Conservation (phyloP, 2,329 filamentous ascomycete genomes). For the Colletotrichum destructivum region DNA sequence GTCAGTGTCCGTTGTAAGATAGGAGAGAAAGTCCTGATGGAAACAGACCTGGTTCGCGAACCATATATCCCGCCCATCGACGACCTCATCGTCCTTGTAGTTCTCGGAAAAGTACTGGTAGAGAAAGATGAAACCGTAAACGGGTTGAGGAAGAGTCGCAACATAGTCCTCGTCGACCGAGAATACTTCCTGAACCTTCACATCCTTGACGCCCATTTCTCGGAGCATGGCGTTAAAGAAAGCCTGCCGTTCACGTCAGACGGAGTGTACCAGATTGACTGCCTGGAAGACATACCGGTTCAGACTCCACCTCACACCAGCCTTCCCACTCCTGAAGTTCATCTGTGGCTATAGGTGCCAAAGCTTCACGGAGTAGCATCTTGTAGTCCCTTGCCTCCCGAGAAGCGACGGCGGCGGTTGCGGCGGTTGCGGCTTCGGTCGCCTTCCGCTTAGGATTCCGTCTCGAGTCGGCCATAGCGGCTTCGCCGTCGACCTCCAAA, state of each 20-base stretch:
- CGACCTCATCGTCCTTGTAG: constrained; percentile 65
- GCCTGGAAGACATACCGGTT: constrained; percentile 74
- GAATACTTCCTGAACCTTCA: constrained; percentile 84
- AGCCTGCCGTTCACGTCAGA: constrained; percentile 62
- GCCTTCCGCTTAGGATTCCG: constrained; percentile 64
- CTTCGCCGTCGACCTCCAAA: constrained; percentile 9
- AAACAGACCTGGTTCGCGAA: constrained; percentile 87
- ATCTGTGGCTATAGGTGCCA: constrained; percentile 63
- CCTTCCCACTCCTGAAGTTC: constrained; percentile 77
- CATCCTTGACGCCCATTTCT: constrained; percentile 81
- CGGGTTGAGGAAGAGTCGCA: constrained; percentile 77
- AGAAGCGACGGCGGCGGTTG: constrained; percentile 7
- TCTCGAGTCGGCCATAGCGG: constrained; percentile 43
- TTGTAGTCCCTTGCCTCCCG: constrained; percentile 47
- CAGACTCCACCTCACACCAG: constrained; percentile 90
- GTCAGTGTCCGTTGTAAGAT: not conserved
- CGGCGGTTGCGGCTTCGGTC: constrained; percentile 51
- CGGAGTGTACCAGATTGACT: not conserved
- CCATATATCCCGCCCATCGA: constrained; percentile 78
- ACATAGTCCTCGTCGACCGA: constrained; percentile 78
- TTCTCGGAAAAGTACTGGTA: constrained; percentile 77
- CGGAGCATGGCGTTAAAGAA: constrained; percentile 90
- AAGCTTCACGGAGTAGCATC: constrained; percentile 61
- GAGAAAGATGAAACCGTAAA: constrained; percentile 91
- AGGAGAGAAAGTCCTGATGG: not conserved